A percentile compares a stretch with the other conserved stretches of the same genome.
These are phyloP conservation scores for Termitomyces sp. DNA, from an alignment of 768 basidiomycete species.

Conservation along the genomic window DNA sequence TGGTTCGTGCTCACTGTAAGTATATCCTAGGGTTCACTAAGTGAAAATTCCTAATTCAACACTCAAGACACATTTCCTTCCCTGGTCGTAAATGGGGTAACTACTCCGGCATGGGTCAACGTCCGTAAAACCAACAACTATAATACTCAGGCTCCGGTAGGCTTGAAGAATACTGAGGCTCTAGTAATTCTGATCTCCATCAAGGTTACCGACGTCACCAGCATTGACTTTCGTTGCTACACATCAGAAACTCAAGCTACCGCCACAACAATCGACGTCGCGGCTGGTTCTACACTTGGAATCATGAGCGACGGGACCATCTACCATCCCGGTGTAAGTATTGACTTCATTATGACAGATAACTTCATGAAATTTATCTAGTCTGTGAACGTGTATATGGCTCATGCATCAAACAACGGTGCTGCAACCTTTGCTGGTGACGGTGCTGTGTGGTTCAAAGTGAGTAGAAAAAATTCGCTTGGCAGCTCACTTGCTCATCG, in stretches of 20 bases:
- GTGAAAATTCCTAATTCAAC: background rate
- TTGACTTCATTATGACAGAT: background rate
- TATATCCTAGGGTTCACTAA: background rate
- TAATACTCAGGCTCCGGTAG: conserved; percentile 35
- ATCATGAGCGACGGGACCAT: conserved; percentile 39
- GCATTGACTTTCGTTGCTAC: conserved; percentile 48
- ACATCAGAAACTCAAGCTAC: conserved; percentile 35
- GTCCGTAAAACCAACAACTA: conserved; percentile 47
- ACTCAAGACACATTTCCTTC: conserved; percentile 43
- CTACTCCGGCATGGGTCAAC: conserved; percentile 37
- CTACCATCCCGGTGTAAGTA: conserved; percentile 46
- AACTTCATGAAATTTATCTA: background rate
- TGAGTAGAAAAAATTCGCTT: background rate
- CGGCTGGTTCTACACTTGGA: conserved; percentile 42
- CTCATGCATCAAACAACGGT: conserved; percentile 35
- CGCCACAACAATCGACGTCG: conserved; percentile 40
- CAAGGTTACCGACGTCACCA: conserved; percentile 43
- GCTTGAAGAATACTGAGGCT: background rate
- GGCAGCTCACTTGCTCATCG: background rate
- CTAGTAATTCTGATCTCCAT: background rate
- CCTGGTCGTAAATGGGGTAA: conserved; percentile 36
- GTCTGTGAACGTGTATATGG: conserved; percentile 37
- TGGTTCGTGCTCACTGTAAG: conserved; percentile 15
- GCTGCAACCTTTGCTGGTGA: conserved; percentile 38
- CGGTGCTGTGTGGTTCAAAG: conserved; percentile 48